Evolutionary conservation across 768 basidiomycete species (phyloP).

Genomic region (Cantharellus anzutake): DNA sequence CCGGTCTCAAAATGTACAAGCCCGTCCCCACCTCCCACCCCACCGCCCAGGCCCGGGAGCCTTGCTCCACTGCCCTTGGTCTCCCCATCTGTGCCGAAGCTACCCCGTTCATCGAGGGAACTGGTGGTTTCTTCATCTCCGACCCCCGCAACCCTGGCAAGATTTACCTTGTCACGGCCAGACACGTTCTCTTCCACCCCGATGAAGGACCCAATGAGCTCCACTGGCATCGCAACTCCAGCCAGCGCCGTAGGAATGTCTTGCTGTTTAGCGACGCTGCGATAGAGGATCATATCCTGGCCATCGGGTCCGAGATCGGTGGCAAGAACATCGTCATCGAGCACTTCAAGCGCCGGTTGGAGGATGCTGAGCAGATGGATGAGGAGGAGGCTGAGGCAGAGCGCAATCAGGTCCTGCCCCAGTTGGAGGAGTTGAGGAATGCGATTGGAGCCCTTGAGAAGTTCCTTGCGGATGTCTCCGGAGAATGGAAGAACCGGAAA

Average conservation of each 20-base stretch:
- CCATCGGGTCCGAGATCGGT: slow-evolving; percentile 5
- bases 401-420: slow-evolving; percentile 1
- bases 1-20: neutral
- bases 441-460: slow-evolving; percentile 8
- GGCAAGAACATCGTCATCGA: slow-evolving; percentile 1
- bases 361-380: neutral
- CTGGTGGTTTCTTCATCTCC: slow-evolving; percentile 8
- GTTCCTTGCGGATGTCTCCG: slow-evolving; percentile 5
- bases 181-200: slow-evolving; percentile 6
- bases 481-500: slow-evolving; percentile 3
- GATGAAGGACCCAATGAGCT: slow-evolving; percentile 2
- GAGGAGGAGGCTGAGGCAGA: slow-evolving; percentile 5
- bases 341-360: slow-evolving; percentile 3
- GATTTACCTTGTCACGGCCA: slow-evolving; percentile 9
- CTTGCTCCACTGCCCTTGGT: slow-evolving; percentile 6
- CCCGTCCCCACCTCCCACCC: slow-evolving; percentile 5
- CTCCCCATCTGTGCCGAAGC: slow-evolving; percentile 6
- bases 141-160: slow-evolving; percentile 1
- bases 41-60: slow-evolving; percentile 4
- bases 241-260: slow-evolving; percentile 5
- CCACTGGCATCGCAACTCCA: slow-evolving; percentile 2
- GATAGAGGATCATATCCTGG: slow-evolving; percentile 5
- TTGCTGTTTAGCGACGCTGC: slow-evolving; percentile 5
- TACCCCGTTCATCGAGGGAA: slow-evolving; percentile 6
- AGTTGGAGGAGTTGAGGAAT: slow-evolving; percentile 5